Base-by-base conservation (phyloP, 768 basidiomycete genomes). In the Myochromella boudieri region DNA sequence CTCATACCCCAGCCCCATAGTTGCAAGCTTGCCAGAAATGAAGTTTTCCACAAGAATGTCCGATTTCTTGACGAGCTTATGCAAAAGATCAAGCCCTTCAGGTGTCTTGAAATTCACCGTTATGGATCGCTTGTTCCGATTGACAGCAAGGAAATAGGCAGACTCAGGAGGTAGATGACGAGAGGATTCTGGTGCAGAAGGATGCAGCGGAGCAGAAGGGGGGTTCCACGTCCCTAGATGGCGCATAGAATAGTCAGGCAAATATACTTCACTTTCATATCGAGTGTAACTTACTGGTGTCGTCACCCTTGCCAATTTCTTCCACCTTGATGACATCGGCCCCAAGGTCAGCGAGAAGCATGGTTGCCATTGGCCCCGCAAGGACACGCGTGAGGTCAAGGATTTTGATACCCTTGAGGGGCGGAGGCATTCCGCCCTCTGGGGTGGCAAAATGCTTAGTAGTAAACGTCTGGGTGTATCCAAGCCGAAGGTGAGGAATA, bases 311-410 rank as follows among this genome's bases (percentile, higher is more conserved):
- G 34, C 75, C 71, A 42, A 80, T 71, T 60, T 91, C 87, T 61
- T 95, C 92, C 4, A 97, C 81, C 64, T 97, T 97, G 64, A 97
- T 80, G 22, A 97, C 92, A 61, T 97, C 92, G 37, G 95, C 95
- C 1, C 91, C 87, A 27, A 95, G 69, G 68, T 95, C 92, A 6
- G 85, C 93, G n/a, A 97, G 75, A 50, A 95, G 76, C 93, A 95
- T 90, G 1, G 92, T 90, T n/a, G 87, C 82, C 1, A 86, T 87
- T 25, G 93, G 93, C 0, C 91, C 93, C n/a, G 93, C 93, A 39
- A 97, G 70, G 1, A 97, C 87, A 22, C 95, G 79, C 11, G 93
- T 92, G 45, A 97, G 68, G 66, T 97, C 95, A 18, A 97, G 72
- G n/a, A 97, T 78, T 58, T 77, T 82, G 54, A 95, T 71, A 12